These are phyloP conservation scores for Kluyveromyces siamensis DNA, from an alignment of 805 yeast genomes.

Conservation along the genomic window DNA sequence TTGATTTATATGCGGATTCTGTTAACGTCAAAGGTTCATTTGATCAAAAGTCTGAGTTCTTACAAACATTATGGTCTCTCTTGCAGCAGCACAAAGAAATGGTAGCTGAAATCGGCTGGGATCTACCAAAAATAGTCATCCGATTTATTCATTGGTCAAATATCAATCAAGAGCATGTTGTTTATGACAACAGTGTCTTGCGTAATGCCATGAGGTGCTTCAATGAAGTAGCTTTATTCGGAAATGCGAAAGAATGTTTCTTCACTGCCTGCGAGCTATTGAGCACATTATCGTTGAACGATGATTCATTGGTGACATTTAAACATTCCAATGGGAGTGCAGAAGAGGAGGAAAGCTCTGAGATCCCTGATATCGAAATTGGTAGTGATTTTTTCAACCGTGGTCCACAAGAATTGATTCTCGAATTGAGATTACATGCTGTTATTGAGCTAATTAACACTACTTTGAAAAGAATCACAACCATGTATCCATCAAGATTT, in stretches of 20 bases:
- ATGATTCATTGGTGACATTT: neutral
- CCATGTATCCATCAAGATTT: constrained; percentile 73
- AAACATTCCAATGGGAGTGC: neutral
- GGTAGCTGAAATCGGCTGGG: constrained; percentile 78
- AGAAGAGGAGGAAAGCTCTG: constrained; percentile 4
- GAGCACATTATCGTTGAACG: constrained; percentile 8
- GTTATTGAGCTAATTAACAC: constrained; percentile 55
- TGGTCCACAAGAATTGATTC: constrained; percentile 25
- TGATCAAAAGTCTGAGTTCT: constrained; percentile 42
- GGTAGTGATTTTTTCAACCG: constrained; percentile 15
- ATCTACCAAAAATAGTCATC: constrained; percentile 63
- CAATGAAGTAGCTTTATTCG: constrained; percentile 54
- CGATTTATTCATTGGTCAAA: constrained; percentile 37
- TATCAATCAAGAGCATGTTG: constrained; percentile 26
- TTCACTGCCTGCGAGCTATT: constrained; percentile 63
- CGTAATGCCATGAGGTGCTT: constrained; percentile 38
- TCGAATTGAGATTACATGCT: constrained; percentile 54
- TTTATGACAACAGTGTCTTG: constrained; percentile 26
- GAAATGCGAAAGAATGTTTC: constrained; percentile 76
- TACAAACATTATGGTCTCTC: constrained; percentile 37
- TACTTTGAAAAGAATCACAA: constrained; percentile 50
- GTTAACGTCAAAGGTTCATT: constrained; percentile 11
- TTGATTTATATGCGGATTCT: constrained; percentile 21
- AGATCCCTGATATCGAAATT: constrained; percentile 5
- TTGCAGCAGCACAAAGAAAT: constrained; percentile 40